A percentile compares a stretch with the other conserved stretches of the same genome.
Evolutionary conservation across 2,329 filamentous ascomycete genomes (phyloP).

Genomic region (Fusarium sp.): DNA sequence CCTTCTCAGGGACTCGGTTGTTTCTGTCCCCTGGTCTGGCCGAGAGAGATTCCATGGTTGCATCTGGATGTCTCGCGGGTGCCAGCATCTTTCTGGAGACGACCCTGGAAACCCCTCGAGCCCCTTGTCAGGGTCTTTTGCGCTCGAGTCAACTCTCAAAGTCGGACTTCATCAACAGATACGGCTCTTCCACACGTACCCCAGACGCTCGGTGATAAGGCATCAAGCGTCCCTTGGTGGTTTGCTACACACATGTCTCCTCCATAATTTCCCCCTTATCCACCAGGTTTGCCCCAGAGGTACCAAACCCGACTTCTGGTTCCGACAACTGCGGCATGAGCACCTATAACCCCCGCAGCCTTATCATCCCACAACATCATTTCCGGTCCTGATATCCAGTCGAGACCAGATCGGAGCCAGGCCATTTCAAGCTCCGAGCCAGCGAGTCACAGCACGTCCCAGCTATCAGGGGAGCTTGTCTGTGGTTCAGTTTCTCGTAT

Average conservation of each 20-base stretch:
- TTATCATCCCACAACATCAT: slow-evolving; percentile 32
- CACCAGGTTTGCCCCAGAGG: slow-evolving; percentile 17
- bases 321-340: slow-evolving; percentile 15
- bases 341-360: slow-evolving; percentile 15
- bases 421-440: slow-evolving; percentile 6
- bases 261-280: slow-evolving; percentile 37
- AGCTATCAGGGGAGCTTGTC: not conserved
- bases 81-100: not conserved
- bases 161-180: slow-evolving; percentile 2
- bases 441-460: not conserved
- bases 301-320: slow-evolving; percentile 10
- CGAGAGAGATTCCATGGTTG: slow-evolving; percentile 10
- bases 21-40: not conserved
- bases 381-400: slow-evolving; percentile 6
- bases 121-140: slow-evolving; percentile 9
- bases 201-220: slow-evolving; percentile 33
- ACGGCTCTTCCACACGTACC: slow-evolving; percentile 8
- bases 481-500: slow-evolving; percentile 6
- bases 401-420: slow-evolving; percentile 9
- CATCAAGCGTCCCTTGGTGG: slow-evolving; percentile 5
- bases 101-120: not conserved
- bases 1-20: not conserved
- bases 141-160: not conserved
- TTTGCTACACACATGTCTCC: slow-evolving; percentile 13
- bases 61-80: slow-evolving; percentile 1